phyloP scores from a whole-genome alignment of 768 basidiomycete genomes.

The Trametes sanguinea region DNA sequence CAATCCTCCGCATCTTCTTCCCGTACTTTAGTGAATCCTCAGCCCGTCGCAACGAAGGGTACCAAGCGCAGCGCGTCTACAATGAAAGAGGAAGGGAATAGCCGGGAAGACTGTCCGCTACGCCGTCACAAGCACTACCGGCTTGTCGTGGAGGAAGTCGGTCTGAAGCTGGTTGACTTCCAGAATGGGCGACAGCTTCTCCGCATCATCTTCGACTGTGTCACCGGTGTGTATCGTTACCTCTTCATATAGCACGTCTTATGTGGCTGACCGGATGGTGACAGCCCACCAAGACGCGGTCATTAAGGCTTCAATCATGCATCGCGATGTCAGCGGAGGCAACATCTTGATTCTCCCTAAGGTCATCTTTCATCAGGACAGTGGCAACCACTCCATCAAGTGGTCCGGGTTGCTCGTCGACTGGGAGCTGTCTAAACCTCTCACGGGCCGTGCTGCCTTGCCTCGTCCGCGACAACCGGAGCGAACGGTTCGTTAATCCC shows the following conservation, averaged over 20 bases:
- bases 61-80: too few relatives aligned
- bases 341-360: slow-evolving; percentile 9
- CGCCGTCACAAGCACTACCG: slow-evolving; percentile 2
- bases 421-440: neutral
- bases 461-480: neutral
- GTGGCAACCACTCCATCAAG: too few relatives aligned
- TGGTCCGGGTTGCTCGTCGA: too few relatives aligned
- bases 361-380: neutral
- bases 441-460: too few relatives aligned
- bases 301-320: neutral
- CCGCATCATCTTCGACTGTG: neutral
- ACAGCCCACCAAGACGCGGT: neutral
- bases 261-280: neutral
- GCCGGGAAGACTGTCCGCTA: neutral
- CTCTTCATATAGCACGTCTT: too few relatives aligned
- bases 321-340: slow-evolving; percentile 13
- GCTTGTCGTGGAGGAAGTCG: slow-evolving; percentile 6
- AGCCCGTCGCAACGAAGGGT: too few relatives aligned
- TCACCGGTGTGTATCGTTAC: slow-evolving; percentile 1
- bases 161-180: slow-evolving; percentile 1
- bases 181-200: neutral
- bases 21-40: too few relatives aligned
- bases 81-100: neutral
- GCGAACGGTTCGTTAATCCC: neutral
- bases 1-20: neutral